Percentiles rank a stretch among this genome's conserved stretches.
Conservation (phyloP, 805 yeast genomes). For the Pichia heedii region DNA sequence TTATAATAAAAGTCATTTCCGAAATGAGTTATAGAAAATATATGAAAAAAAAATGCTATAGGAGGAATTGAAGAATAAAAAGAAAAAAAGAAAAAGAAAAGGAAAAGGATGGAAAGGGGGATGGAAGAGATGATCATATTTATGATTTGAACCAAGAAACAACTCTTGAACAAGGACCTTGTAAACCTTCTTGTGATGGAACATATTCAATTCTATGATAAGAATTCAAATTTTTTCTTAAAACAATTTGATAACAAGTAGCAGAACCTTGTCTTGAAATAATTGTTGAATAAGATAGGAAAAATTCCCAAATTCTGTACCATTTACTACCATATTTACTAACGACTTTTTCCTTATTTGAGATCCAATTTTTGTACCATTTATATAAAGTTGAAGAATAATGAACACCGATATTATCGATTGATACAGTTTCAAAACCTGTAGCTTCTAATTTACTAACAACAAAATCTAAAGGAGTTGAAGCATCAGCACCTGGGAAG, state of each 20-base stretch:
- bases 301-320: conserved; percentile 91
- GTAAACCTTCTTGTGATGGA: conserved; percentile 69
- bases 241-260: conserved; percentile 80
- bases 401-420: conserved; percentile 88
- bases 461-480: conserved; percentile 85
- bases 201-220: conserved; percentile 76
- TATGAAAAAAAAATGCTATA: too few relatives aligned
- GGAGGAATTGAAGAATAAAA: too few relatives aligned
- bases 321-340: conserved; percentile 81
- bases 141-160: conserved; percentile 45
- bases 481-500: conserved; percentile 97
- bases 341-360: conserved; percentile 66
- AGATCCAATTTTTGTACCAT: conserved; percentile 93
- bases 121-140: too few relatives aligned
- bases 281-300: conserved; percentile 73
- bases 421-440: conserved; percentile 76
- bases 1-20: too few relatives aligned
- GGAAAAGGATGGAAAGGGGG: too few relatives aligned
- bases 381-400: conserved; percentile 86
- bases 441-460: conserved; percentile 66
- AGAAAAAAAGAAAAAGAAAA: too few relatives aligned
- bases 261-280: conserved; percentile 92
- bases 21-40: too few relatives aligned
- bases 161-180: conserved; percentile 47
- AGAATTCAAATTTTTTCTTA: conserved; percentile 82